phyloP scores from a whole-genome alignment of 2,329 filamentous ascomycete species.

The Colletotrichum sojae region DNA sequence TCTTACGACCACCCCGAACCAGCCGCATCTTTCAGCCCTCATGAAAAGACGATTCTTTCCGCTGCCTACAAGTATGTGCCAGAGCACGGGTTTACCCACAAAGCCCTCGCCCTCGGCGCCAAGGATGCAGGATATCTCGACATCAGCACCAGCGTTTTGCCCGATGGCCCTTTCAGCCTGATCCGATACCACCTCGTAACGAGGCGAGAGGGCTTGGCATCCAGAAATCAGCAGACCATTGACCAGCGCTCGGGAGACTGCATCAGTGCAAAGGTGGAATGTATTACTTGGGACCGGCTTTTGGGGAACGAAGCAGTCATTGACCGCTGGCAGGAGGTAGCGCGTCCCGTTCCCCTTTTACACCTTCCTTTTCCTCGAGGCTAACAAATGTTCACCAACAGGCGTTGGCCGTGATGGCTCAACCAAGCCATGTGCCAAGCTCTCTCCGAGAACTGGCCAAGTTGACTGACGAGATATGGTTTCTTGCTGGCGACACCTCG shows the following conservation, averaged over 20 bases:
- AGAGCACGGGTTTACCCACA: slow-evolving; percentile 83
- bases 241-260: slow-evolving; percentile 46
- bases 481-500: slow-evolving; percentile 83
- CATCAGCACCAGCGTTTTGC: slow-evolving; percentile 86
- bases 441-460: slow-evolving; percentile 84
- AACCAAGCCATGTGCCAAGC: slow-evolving; percentile 81
- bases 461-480: slow-evolving; percentile 94
- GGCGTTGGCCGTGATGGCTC: slow-evolving; percentile 92
- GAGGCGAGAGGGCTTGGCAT: slow-evolving; percentile 73
- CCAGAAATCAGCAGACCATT: slow-evolving; percentile 57
- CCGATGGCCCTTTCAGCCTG: slow-evolving; percentile 84
- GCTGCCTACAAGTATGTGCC: slow-evolving; percentile 87
- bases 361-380: background rate
- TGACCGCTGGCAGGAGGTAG: slow-evolving; percentile 88
- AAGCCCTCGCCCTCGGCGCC: slow-evolving; percentile 82
- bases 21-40: slow-evolving; percentile 73
- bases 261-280: slow-evolving; percentile 76
- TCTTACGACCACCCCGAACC: slow-evolving; percentile 78
- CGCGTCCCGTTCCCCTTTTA: background rate
- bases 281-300: slow-evolving; percentile 82
- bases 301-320: slow-evolving; percentile 81
- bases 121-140: slow-evolving; percentile 89
- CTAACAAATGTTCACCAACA: slow-evolving; percentile 52
- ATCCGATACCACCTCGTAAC: slow-evolving; percentile 82
- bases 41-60: slow-evolving; percentile 83